Percentiles rank a stretch among this genome's conserved stretches.
phyloP scores from a whole-genome alignment of 306 rosid species.

The Lotus japonicus region DNA sequence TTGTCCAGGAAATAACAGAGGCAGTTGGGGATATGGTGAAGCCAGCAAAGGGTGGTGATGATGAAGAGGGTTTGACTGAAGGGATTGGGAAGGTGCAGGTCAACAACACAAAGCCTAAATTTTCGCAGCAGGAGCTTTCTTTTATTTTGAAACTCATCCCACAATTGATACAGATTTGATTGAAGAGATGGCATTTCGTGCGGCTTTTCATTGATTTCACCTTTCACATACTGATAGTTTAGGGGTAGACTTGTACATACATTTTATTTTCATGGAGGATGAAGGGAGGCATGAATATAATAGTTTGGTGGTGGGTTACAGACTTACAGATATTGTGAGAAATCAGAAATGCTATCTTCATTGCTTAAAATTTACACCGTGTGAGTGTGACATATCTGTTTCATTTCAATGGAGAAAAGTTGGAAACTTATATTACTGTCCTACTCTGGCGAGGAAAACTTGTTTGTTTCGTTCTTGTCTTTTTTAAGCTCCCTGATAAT shows the following conservation, averaged over 20 bases:
- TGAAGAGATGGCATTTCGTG: not conserved
- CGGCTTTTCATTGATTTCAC: not conserved
- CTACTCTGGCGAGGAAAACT: no score
- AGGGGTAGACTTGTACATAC: not conserved
- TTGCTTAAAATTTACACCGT: no score
- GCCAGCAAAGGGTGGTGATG: slow-evolving; percentile 31
- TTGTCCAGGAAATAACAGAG: slow-evolving; percentile 71
- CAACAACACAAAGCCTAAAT: slow-evolving; percentile 50
- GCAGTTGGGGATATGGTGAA: slow-evolving; percentile 52
- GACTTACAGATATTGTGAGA: no score
- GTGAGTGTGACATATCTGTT: no score
- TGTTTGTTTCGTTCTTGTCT: no score
- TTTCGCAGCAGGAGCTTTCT: slow-evolving; percentile 69
- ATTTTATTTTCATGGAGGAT: not conserved
- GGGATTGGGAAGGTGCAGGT: slow-evolving; percentile 29
- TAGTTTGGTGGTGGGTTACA: no score
- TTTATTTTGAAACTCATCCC: slow-evolving; percentile 83
- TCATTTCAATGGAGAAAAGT: no score
- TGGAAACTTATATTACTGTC: no score
- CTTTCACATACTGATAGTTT: not conserved
- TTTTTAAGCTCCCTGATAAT: no score
- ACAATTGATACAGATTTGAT: slow-evolving; percentile 44
- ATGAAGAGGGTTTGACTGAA: slow-evolving; percentile 36
- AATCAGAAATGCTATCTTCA: no score
- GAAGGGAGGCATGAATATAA: no score